phyloP scores from a whole-genome alignment of 441 rosid species.

The Euphorbia schlechtendalii region DNA sequence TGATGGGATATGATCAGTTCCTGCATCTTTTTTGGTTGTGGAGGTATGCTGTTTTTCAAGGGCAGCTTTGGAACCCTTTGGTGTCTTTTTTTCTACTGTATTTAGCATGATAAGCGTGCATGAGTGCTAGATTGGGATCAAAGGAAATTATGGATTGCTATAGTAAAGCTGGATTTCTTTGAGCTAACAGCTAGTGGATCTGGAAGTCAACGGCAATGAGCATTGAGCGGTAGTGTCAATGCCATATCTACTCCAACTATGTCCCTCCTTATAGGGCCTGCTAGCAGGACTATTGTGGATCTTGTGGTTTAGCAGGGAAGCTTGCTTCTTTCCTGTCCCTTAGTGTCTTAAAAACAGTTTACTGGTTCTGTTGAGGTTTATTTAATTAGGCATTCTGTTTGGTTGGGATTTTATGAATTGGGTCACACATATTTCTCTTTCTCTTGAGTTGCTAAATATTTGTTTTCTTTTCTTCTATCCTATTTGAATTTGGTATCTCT shows the following conservation, averaged over 20 bases:
- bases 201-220: constrained; percentile 63
- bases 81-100: constrained; percentile 44
- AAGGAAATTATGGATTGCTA: constrained; percentile 69
- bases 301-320: constrained; percentile 53
- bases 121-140: constrained; percentile 87
- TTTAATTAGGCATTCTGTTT: too few species aligned
- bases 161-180: too few species aligned
- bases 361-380: too few species aligned
- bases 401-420: too few species aligned
- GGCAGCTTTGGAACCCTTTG: constrained; percentile 61
- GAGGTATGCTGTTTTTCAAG: constrained; percentile 91
- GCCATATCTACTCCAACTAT: too few species aligned
- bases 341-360: constrained; percentile 34
- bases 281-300: constrained; percentile 52
- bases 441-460: constrained; percentile 42
- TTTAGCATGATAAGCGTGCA: constrained; percentile 51
- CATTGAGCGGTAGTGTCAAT: too few species aligned
- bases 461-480: constrained; percentile 21
- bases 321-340: constrained; percentile 48
- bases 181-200: constrained; percentile 59
- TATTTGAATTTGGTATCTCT: constrained; percentile 52
- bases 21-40: constrained; percentile 64
- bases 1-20: constrained; percentile 77
- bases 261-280: too few species aligned
- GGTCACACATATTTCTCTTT: too few species aligned